phyloP scores from a whole-genome alignment of 257 asterid species.

The Solanum paucissectum region DNA sequence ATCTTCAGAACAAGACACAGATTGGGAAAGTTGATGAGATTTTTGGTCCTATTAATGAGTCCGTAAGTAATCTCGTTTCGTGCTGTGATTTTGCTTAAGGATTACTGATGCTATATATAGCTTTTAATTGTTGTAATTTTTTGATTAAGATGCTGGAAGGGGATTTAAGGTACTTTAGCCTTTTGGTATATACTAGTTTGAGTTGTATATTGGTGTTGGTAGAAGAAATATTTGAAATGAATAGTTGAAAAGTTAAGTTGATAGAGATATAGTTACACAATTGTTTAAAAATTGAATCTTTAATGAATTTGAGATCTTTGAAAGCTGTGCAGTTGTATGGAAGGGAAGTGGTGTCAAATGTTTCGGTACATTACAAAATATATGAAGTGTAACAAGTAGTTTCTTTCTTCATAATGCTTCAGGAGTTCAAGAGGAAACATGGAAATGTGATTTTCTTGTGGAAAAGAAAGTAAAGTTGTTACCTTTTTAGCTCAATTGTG shows the following conservation, averaged over 20 bases:
- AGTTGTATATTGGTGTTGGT: background rate
- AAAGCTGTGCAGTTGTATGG: background rate
- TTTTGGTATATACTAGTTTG: background rate
- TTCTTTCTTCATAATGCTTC: background rate
- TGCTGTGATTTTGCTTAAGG: background rate
- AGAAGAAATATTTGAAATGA: background rate
- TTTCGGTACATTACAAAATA: background rate
- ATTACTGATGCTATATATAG: background rate
- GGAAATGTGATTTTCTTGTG: background rate
- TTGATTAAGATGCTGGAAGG: background rate
- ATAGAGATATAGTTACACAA: background rate
- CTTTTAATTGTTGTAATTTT: background rate
- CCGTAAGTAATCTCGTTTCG: conserved; percentile 40
- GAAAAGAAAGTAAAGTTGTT: background rate
- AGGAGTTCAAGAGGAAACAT: background rate
- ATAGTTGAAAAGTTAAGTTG: background rate
- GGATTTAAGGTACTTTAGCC: background rate
- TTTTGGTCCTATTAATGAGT: conserved; percentile 91
- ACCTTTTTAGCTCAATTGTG: background rate
- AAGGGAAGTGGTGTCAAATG: background rate
- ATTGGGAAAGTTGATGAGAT: conserved; percentile 98
- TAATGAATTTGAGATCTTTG: background rate
- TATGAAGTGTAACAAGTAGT: background rate
- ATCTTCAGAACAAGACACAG: conserved; percentile 87
- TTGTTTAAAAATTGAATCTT: background rate